These are phyloP conservation scores for Leccinellum albellum DNA, from an alignment of 768 basidiomycete species.

Conservation along the genomic window DNA sequence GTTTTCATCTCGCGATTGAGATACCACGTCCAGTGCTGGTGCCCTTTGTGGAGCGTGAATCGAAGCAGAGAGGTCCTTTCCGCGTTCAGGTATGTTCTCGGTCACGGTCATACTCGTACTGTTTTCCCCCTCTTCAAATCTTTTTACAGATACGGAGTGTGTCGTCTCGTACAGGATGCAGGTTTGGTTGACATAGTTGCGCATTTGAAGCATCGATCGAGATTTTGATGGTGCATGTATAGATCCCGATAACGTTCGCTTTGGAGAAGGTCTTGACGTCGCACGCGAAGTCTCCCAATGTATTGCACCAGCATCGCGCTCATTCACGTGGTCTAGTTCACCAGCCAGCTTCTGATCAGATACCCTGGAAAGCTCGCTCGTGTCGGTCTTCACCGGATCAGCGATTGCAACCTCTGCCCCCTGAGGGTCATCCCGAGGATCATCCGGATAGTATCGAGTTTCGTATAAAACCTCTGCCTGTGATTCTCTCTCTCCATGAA, in stretches of 20 bases:
- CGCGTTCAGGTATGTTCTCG: not conserved
- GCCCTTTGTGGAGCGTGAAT: slow-evolving; percentile 10
- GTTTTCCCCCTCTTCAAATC: not conserved
- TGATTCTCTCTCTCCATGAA: not conserved
- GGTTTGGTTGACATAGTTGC: not conserved
- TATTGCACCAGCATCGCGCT: not conserved
- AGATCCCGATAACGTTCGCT: slow-evolving; percentile 10
- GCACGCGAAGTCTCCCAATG: not conserved
- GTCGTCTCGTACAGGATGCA: not conserved
- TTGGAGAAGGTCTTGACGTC: not conserved
- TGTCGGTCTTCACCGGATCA: not conserved
- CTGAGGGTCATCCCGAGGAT: not conserved
- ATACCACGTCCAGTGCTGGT: not conserved
- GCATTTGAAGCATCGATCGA: not conserved
- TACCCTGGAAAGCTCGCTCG: not conserved
- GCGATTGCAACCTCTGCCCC: not conserved
- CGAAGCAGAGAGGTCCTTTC: slow-evolving; percentile 3
- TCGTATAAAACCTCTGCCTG: not conserved
- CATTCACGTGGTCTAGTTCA: not conserved
- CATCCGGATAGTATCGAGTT: not conserved
- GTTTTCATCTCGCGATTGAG: not conserved
- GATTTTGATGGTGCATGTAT: slow-evolving; percentile 14
- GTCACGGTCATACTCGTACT: not conserved
- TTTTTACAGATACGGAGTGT: not conserved
- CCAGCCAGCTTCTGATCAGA: not conserved